These are phyloP conservation scores for Rehmannia glutinosa DNA, from an alignment of 257 asterid genomes.

Conservation along the genomic window DNA sequence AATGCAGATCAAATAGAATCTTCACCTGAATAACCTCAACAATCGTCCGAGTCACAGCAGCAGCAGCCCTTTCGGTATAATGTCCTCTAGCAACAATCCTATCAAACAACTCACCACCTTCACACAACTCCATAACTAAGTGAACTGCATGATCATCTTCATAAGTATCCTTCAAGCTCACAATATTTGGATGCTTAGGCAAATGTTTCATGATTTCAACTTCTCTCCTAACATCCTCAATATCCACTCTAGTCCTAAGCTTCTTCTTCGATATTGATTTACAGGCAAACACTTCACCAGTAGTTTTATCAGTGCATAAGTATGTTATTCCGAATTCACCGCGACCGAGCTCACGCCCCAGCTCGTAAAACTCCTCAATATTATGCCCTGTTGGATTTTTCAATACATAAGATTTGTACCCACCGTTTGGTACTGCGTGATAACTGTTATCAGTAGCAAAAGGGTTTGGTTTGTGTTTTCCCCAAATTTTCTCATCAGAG, in stretches of 20 bases:
- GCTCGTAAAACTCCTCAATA: slow-evolving; percentile 39
- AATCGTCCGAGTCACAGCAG: slow-evolving; percentile 46
- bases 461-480: slow-evolving; percentile 38
- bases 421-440: slow-evolving; percentile 24
- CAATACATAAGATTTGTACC: slow-evolving; percentile 36
- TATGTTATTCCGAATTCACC: slow-evolving; percentile 58
- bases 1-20: background rate
- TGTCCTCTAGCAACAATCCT: slow-evolving; percentile 59
- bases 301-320: slow-evolving; percentile 44
- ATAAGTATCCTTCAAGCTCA: slow-evolving; percentile 51
- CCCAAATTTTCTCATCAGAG: slow-evolving; percentile 30
- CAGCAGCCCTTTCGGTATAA: slow-evolving; percentile 62
- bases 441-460: slow-evolving; percentile 22
- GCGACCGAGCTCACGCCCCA: slow-evolving; percentile 59
- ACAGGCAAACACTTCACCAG: slow-evolving; percentile 42
- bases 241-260: slow-evolving; percentile 53
- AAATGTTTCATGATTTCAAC: slow-evolving; percentile 59
- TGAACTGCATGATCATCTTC: slow-evolving; percentile 58
- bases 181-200: slow-evolving; percentile 57
- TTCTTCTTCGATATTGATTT: slow-evolving; percentile 62
- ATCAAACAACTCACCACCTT: slow-evolving; percentile 64
- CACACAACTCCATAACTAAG: slow-evolving; percentile 65
- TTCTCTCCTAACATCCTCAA: slow-evolving; percentile 58
- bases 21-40: slow-evolving; percentile 62
- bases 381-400: slow-evolving; percentile 42